A percentile compares a stretch with the other conserved stretches of the same genome.
Conservation (phyloP, 2,329 filamentous ascomycete species). For the Microdochium trichocladiopsis region DNA sequence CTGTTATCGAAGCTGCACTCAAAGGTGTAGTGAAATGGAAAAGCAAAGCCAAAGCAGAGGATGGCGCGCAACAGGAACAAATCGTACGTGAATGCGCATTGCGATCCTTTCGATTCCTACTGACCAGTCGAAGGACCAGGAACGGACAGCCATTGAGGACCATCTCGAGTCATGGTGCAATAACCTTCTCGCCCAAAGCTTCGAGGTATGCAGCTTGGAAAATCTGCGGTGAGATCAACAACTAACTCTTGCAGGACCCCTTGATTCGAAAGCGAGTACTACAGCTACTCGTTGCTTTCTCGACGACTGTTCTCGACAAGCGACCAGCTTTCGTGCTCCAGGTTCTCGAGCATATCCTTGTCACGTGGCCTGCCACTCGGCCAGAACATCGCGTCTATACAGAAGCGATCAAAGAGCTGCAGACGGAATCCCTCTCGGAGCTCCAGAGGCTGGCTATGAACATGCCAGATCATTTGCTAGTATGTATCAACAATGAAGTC, state of each 20-base stretch:
- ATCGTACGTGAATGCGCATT: conserved; percentile 8
- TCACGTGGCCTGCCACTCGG: conserved; percentile 69
- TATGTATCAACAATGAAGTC: conserved; percentile 25
- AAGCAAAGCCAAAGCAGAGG: conserved; percentile 3
- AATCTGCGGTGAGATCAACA: not conserved
- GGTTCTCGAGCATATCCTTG: conserved; percentile 84
- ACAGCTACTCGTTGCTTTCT: conserved; percentile 78
- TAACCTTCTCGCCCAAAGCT: conserved; percentile 60
- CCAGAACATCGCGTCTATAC: conserved; percentile 68
- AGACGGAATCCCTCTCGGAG: conserved; percentile 78
- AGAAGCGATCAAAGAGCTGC: conserved; percentile 84
- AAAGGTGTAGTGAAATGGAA: conserved; percentile 86
- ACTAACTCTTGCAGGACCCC: conserved; percentile 52
- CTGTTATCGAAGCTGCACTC: conserved; percentile 79
- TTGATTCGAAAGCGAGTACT: conserved; percentile 75
- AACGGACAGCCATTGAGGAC: conserved; percentile 50
- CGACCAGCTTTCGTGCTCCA: conserved; percentile 78
- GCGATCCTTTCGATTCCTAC: not conserved
- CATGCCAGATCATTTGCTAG: conserved; percentile 84
- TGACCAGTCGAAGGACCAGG: conserved; percentile 31
- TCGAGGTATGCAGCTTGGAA: conserved; percentile 41
- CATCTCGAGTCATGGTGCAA: conserved; percentile 68
- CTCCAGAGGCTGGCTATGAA: conserved; percentile 82
- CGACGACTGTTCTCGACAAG: conserved; percentile 70
- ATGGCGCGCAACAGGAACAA: not conserved